Evolutionary conservation across 768 basidiomycete genomes (phyloP), one percentile per base, ranked within the genome.

Genomic region (Tylopilus vinaceipallidus): DNA sequence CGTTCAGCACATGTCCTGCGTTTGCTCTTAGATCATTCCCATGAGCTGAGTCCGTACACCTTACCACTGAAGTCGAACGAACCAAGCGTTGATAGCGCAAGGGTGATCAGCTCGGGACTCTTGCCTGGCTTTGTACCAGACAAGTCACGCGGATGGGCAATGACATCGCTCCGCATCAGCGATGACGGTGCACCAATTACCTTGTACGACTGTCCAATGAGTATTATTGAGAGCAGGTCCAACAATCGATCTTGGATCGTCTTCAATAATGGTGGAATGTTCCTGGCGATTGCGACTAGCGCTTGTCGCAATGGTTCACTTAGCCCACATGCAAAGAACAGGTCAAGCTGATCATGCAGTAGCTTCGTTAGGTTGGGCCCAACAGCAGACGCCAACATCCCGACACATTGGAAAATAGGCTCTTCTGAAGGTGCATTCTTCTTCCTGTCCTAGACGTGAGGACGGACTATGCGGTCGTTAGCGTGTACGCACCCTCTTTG

Each of bases 361-460:
- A 95, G 77, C 63, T 95, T 94, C 0, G 97, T 98, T 40, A 99
- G 74, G 67, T 94, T 95, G 3, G 94, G 94, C 1, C 97, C 97
- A 27, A 99, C 94, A 9, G 97, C 91, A 2, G 84, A 82, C 1
- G 95, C 92, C 36, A 99, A 75, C 93, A 98, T 95, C 32, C 92
- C 92, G 51, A 99, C 81, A 69, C 97, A 98, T 75, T 98, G 91
- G 63, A 99, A 98, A 50, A 98, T 93, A 0, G 95, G 88, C 56
- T 93, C 93, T 67, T 98, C 95, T 14, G 87, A 85, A 3, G 91
- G 89, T 2, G 93, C 90, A 63, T 92, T 94, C 76, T 94, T 95
- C 63, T 86, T 84, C 49, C 83, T 86, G 53, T 24, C 30, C 13
- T 20, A 2, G 43, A 27, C 24, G 33, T 62, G 50, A 57, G 46